Conservation (phyloP, 495 filamentous ascomycete genomes). For the Parathielavia appendiculata region DNA sequence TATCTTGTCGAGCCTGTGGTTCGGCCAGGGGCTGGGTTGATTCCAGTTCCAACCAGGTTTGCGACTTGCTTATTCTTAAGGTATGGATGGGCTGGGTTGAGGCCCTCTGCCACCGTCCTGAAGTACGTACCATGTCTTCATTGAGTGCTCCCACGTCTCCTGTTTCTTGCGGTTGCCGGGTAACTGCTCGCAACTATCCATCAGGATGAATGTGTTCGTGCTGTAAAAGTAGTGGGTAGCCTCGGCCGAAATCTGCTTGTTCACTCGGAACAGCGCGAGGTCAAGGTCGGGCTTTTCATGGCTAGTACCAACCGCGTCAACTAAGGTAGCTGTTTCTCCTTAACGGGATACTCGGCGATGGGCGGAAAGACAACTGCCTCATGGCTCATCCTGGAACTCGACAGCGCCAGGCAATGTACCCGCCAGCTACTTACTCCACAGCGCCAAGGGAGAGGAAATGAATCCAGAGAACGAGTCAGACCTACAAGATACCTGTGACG, state of each 20-base stretch:
- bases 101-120: no score
- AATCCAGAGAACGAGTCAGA: neutral
- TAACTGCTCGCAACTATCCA: constrained; percentile 20
- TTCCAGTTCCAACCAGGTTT: neutral
- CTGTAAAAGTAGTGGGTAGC: constrained; percentile 18
- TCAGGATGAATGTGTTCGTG: constrained; percentile 22
- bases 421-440: no score
- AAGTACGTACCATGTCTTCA: neutral
- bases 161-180: neutral
- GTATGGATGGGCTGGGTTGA: no score
- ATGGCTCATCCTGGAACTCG: no score
- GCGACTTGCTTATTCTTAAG: no score
- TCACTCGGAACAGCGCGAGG: constrained; percentile 12
- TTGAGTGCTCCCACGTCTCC: neutral
- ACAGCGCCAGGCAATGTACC: no score
- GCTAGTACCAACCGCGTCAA: neutral
- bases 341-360: no score
- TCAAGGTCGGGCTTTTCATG: neutral
- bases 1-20: neutral
- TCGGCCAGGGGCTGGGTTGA: neutral
- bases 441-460: no score
- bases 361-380: no score
- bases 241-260: constrained; percentile 15
- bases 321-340: no score
- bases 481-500: neutral